Percentiles rank a stretch among this genome's conserved stretches.
phyloP scores from a whole-genome alignment of 768 basidiomycete genomes.

The Pisolithus marmoratus region DNA sequence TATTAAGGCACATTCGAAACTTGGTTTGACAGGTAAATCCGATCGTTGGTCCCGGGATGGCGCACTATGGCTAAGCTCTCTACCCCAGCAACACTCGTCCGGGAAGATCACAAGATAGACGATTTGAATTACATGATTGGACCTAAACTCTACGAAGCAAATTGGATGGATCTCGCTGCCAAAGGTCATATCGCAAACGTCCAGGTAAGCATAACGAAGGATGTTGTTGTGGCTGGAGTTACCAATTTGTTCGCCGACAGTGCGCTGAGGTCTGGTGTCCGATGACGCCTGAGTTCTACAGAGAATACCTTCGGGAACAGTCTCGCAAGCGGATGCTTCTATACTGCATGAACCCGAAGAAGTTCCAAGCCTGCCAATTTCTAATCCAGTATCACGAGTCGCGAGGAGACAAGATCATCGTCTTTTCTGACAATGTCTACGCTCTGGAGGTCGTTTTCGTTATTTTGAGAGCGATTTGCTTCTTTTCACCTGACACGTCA shows the following conservation, averaged over 20 bases:
- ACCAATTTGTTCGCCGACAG: slow-evolving; percentile 34
- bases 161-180: slow-evolving; percentile 99
- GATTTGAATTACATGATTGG: slow-evolving; percentile 99
- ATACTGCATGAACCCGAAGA: slow-evolving; percentile 99
- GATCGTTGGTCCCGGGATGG: background rate
- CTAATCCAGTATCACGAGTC: slow-evolving; percentile 97
- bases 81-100: slow-evolving; percentile 83
- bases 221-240: background rate
- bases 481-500: background rate
- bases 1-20: slow-evolving; percentile 99
- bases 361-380: slow-evolving; percentile 99
- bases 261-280: slow-evolving; percentile 99
- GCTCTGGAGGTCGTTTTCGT: slow-evolving; percentile 78
- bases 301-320: slow-evolving; percentile 91
- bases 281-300: slow-evolving; percentile 99
- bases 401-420: slow-evolving; percentile 97
- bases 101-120: slow-evolving; percentile 98
- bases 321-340: slow-evolving; percentile 92
- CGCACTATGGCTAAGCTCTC: slow-evolving; percentile 2
- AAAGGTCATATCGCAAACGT: slow-evolving; percentile 99
- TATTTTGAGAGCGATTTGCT: background rate
- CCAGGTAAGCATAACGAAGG: slow-evolving; percentile 59
- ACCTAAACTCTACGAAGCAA: slow-evolving; percentile 98
- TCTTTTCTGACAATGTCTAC: slow-evolving; percentile 98
- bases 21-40: slow-evolving; percentile 84